phyloP scores from a whole-genome alignment of 2,329 filamentous ascomycete species.

The Sodiomyces alkalinus region DNA sequence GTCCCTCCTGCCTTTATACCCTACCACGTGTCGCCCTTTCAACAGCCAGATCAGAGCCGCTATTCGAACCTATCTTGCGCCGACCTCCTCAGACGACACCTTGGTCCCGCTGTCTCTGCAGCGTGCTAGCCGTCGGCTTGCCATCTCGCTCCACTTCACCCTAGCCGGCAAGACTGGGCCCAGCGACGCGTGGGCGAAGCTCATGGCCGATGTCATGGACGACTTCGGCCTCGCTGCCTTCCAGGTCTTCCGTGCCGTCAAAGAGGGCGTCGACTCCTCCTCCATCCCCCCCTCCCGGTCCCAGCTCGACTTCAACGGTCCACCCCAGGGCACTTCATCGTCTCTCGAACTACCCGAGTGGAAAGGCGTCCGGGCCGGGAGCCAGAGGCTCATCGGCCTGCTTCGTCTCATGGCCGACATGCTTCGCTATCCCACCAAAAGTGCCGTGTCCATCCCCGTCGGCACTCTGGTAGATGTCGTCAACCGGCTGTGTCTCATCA shows the following conservation, averaged over 20 bases:
- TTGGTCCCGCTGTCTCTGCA: slow-evolving; percentile 37
- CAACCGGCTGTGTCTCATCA: slow-evolving; percentile 53
- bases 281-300: slow-evolving; percentile 32
- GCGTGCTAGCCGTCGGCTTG: slow-evolving; percentile 45
- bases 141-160: slow-evolving; percentile 61
- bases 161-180: slow-evolving; percentile 69
- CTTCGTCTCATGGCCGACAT: slow-evolving; percentile 50
- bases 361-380: slow-evolving; percentile 60
- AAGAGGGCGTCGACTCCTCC: slow-evolving; percentile 72
- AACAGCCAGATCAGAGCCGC: slow-evolving; percentile 50
- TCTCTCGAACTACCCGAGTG: slow-evolving; percentile 47
- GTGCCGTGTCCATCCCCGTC: slow-evolving; percentile 50
- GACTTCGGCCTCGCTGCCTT: slow-evolving; percentile 59
- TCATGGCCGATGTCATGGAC: slow-evolving; percentile 44
- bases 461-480: slow-evolving; percentile 53
- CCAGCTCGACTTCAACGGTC: slow-evolving; percentile 26
- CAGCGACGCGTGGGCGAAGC: slow-evolving; percentile 63
- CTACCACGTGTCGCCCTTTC: slow-evolving; percentile 69
- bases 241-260: slow-evolving; percentile 59
- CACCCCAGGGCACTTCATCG: slow-evolving; percentile 28
- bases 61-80: slow-evolving; percentile 44
- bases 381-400: slow-evolving; percentile 51
- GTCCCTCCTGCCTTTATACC: slow-evolving; percentile 62
- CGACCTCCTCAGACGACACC: slow-evolving; percentile 37
- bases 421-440: slow-evolving; percentile 48